Evolutionary conservation across 164 flowering plant genomes (phyloP).

Genomic region (Magnolia sinica): DNA sequence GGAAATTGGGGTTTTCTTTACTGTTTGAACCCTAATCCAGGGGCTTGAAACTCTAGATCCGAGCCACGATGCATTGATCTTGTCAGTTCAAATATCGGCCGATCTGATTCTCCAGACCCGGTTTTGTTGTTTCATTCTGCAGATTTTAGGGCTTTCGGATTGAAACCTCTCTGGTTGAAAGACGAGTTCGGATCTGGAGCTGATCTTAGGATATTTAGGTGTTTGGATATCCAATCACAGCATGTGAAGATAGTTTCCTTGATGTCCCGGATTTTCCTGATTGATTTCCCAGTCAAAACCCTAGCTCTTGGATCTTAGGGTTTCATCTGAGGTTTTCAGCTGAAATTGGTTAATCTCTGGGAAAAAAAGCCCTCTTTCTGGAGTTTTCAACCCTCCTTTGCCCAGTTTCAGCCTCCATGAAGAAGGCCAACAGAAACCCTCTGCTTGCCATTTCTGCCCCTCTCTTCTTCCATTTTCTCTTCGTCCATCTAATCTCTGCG

Average conservation of each 20-base stretch:
- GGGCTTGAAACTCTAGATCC: background rate
- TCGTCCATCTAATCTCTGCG: background rate
- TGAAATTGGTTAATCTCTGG: too few species aligned
- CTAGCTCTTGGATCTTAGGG: background rate
- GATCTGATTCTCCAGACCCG: background rate
- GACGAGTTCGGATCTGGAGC: too few species aligned
- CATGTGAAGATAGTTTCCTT: background rate
- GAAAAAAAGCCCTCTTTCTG: too few species aligned
- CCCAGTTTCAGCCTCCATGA: background rate
- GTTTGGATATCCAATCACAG: background rate
- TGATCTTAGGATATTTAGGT: background rate
- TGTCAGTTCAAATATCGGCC: background rate
- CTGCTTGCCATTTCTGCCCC: background rate
- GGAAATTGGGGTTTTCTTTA: background rate
- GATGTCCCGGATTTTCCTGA: background rate
- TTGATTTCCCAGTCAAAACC: too few species aligned
- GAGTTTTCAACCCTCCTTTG: background rate
- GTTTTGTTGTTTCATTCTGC: background rate
- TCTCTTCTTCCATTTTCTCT: background rate
- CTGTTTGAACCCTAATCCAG: too few species aligned
- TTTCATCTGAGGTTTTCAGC: background rate
- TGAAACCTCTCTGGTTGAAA: background rate
- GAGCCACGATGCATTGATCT: background rate
- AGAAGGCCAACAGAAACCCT: background rate
- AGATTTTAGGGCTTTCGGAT: background rate